Base-by-base conservation (phyloP, 2,329 filamentous ascomycete genomes). In the Penicillium sp. region DNA sequence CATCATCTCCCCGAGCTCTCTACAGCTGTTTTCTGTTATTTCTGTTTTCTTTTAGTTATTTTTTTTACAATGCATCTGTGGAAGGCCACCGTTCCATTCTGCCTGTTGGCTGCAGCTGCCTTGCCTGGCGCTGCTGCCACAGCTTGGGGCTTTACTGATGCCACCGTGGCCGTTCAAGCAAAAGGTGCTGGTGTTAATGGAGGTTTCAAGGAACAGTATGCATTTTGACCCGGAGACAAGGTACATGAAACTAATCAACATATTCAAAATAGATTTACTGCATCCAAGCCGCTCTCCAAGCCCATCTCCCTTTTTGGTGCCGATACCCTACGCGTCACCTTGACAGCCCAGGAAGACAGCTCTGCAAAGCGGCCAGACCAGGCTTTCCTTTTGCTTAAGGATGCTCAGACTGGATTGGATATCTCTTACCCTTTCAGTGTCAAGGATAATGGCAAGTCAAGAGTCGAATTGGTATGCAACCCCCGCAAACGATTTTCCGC, bases 361-460 rank as follows among this genome's bases (percentile, higher is more conserved):
- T 87, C 86, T 66, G 83, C 85, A 46, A 93, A 92, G 81, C 86
- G 90, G 64, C 91, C 94, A 66, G 94, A 99, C 76, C 94, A 99
- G 77, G 92, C 92, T 6, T 97, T 97, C 79, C 82, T 99, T 53
- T 82, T 94, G 16, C 77, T 99, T 57, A 87, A 85, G 67, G 92
- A 97, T 66, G 79, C 82, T 11, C 78, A 81, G 13, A 87, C 87
- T 11, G 91, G 90, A 36, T 81, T 99, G 46, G 92, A 97, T 75
- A 87, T 92, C 25, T 92, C 92, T 1, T 96, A 93, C 69, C 86
- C 92, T 1, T 82, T 99, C 67, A 87, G 79, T 11, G 79, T 96
- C 47, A 96, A 96, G 79, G 90, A 94, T 10, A 91, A 82, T 68
- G 94, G 94, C 65, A 96, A 96, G 78, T 91, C 85, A 23, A 87